Evolutionary conservation across 176 grass and related monocot genomes (phyloP).

Genomic region (Avena eriantha): DNA sequence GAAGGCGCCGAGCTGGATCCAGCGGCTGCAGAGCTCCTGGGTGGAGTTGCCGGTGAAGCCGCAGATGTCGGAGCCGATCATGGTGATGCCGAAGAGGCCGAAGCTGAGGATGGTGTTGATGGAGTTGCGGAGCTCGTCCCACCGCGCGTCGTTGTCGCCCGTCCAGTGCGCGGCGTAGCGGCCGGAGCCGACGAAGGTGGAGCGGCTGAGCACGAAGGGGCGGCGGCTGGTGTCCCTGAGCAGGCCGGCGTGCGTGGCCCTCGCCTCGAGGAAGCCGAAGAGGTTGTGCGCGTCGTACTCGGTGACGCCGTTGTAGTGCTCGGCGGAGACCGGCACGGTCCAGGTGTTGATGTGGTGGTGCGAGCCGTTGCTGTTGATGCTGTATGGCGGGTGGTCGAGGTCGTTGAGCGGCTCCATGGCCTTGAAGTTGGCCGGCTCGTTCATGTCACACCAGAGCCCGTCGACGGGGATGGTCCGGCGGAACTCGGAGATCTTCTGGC

Average conservation of each 20-base stretch:
- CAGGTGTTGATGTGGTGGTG: slow-evolving; percentile 58
- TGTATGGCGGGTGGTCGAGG: slow-evolving; percentile 79
- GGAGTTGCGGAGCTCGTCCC: slow-evolving; percentile 72
- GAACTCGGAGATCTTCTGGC: slow-evolving; percentile 65
- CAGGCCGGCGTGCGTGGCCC: slow-evolving; percentile 65
- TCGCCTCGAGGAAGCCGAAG: slow-evolving; percentile 65
- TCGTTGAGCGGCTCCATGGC: slow-evolving; percentile 45
- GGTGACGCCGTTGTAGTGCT: slow-evolving; percentile 64
- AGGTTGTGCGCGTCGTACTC: slow-evolving; percentile 94
- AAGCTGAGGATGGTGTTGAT: slow-evolving; percentile 79
- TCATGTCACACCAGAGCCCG: slow-evolving; percentile 97
- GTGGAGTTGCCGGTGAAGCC: slow-evolving; percentile 71
- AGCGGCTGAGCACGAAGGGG: slow-evolving; percentile 78
- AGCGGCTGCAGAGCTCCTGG: slow-evolving; percentile 82
- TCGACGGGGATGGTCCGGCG: slow-evolving; percentile 73
- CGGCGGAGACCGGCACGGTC: slow-evolving; percentile 67
- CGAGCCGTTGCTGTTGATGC: slow-evolving; percentile 74
- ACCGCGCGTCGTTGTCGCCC: slow-evolving; percentile 63
- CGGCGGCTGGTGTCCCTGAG: slow-evolving; percentile 62
- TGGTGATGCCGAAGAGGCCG: slow-evolving; percentile 83
- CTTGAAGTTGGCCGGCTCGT: slow-evolving; percentile 84
- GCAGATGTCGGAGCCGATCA: slow-evolving; percentile 89
- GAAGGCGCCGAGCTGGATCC: slow-evolving; percentile 98
- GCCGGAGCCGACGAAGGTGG: slow-evolving; percentile 84
- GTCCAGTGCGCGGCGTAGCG: slow-evolving; percentile 84